A percentile compares a stretch with the other conserved stretches of the same genome.
Conservation (phyloP, 1,284 basidiomycete species). For the Trametes pubescens region DNA sequence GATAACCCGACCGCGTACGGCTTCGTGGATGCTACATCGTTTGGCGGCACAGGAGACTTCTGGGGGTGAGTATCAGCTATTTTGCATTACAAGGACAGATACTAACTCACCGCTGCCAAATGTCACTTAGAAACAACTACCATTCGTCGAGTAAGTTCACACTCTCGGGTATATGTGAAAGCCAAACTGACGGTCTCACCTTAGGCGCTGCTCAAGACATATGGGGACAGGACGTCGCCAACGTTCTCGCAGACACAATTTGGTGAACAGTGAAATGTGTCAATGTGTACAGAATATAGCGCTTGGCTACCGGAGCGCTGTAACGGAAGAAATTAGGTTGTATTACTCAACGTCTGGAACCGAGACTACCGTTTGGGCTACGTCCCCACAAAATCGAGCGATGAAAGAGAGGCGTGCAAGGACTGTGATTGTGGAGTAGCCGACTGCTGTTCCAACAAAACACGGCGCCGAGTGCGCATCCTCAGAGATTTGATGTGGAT, state of each 20-base stretch:
- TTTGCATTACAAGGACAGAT: background rate
- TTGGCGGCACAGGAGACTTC: constrained; percentile 57
- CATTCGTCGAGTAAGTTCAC: constrained; percentile 23
- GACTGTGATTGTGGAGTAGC: no score
- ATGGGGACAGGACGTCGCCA: constrained; percentile 36
- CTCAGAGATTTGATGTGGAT: no score
- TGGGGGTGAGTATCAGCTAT: constrained; percentile 55
- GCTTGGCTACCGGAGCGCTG: background rate
- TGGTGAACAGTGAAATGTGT: constrained; percentile 23
- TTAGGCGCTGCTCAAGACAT: constrained; percentile 37
- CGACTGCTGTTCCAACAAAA: no score
- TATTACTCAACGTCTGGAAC: background rate
- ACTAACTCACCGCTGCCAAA: background rate
- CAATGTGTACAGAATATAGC: no score
- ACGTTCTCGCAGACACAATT: constrained; percentile 31
- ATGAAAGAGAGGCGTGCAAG: no score
- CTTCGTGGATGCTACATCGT: constrained; percentile 60
- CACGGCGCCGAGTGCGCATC: no score
- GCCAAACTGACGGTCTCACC: background rate
- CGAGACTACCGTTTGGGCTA: no score
- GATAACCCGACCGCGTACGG: constrained; percentile 58
- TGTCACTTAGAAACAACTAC: constrained; percentile 27
- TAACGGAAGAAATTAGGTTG: background rate
- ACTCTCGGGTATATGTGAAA: background rate
- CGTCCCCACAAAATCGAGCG: no score